phyloP scores from a whole-genome alignment of 768 basidiomycete species.

The Termitomyces sp. region DNA sequence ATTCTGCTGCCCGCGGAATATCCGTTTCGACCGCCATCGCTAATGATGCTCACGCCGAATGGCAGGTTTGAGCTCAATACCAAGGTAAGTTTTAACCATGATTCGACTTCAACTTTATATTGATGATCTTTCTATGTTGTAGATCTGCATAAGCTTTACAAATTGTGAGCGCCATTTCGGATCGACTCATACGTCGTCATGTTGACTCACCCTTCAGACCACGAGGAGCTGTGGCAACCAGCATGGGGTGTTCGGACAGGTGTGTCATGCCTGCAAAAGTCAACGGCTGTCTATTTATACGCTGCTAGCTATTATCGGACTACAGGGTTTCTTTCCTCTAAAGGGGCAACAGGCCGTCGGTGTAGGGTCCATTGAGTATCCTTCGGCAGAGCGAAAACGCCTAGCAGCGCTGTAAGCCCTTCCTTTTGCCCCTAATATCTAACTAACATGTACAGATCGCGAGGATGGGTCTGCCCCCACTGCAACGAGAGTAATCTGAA shows the following conservation, averaged over 20 bases:
- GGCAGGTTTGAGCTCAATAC: slow-evolving; percentile 97
- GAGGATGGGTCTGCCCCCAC: slow-evolving; percentile 74
- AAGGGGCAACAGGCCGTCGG: slow-evolving; percentile 85
- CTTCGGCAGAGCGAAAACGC: slow-evolving; percentile 67
- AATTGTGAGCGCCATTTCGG: slow-evolving; percentile 51
- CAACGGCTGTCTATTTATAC: background rate
- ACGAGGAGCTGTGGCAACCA: slow-evolving; percentile 97
- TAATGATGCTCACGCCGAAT: slow-evolving; percentile 94
- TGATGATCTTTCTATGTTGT: slow-evolving; percentile 5
- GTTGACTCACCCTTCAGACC: slow-evolving; percentile 45
- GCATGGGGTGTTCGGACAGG: slow-evolving; percentile 98
- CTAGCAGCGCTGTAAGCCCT: slow-evolving; percentile 64
- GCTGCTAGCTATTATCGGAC: slow-evolving; percentile 69
- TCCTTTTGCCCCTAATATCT: slow-evolving; percentile 2
- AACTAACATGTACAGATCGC: slow-evolving; percentile 46
- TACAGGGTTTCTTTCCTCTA: slow-evolving; percentile 86
- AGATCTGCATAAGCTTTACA: slow-evolving; percentile 94
- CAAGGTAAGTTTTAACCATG: slow-evolving; percentile 48
- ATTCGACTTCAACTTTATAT: background rate
- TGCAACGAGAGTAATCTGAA: slow-evolving; percentile 65
- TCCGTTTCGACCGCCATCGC: slow-evolving; percentile 92
- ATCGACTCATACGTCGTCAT: background rate
- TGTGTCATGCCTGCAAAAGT: slow-evolving; percentile 23
- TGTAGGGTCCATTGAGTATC: slow-evolving; percentile 83
- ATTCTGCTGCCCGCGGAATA: slow-evolving; percentile 90